phyloP scores from a whole-genome alignment of 257 asterid genomes.

The Coffea canephora region DNA sequence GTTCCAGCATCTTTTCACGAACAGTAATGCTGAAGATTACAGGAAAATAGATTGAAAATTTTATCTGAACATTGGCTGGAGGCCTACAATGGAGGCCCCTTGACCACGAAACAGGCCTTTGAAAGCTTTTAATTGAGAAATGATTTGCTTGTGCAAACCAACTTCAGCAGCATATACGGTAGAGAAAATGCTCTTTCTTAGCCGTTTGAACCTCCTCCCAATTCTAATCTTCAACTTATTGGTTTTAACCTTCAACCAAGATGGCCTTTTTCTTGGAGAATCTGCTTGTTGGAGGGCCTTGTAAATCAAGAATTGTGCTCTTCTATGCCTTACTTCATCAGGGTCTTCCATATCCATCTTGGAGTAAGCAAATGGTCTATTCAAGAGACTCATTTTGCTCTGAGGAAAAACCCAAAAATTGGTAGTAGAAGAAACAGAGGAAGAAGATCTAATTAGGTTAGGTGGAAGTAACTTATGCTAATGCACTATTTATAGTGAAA shows the following conservation, averaged over 20 bases:
- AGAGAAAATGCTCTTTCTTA: slow-evolving; percentile 48
- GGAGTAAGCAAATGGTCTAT: slow-evolving; percentile 40
- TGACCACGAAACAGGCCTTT: slow-evolving; percentile 48
- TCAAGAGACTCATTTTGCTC: slow-evolving; percentile 35
- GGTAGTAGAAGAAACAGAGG: background rate
- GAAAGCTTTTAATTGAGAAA: slow-evolving; percentile 47
- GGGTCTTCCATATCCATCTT: slow-evolving; percentile 59
- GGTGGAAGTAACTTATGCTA: slow-evolving; percentile 17
- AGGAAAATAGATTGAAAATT: background rate
- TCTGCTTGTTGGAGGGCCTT: slow-evolving; percentile 59
- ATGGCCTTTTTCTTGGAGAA: slow-evolving; percentile 33
- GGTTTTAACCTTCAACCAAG: slow-evolving; percentile 63
- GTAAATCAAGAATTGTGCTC: slow-evolving; percentile 79
- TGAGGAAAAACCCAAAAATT: background rate
- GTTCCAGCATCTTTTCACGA: background rate
- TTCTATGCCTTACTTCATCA: slow-evolving; percentile 51
- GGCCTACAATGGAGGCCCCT: slow-evolving; percentile 18
- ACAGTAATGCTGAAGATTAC: background rate
- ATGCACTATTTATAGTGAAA: slow-evolving; percentile 37
- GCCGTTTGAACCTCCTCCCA: slow-evolving; percentile 52
- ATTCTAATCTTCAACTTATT: slow-evolving; percentile 57
- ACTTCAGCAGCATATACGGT: slow-evolving; percentile 35
- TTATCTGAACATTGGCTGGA: slow-evolving; percentile 16
- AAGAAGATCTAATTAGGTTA: background rate
- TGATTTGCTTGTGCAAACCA: slow-evolving; percentile 42